Base-by-base conservation (phyloP, 2,329 filamentous ascomycete species). In the Rhexocercosporidium sp. region DNA sequence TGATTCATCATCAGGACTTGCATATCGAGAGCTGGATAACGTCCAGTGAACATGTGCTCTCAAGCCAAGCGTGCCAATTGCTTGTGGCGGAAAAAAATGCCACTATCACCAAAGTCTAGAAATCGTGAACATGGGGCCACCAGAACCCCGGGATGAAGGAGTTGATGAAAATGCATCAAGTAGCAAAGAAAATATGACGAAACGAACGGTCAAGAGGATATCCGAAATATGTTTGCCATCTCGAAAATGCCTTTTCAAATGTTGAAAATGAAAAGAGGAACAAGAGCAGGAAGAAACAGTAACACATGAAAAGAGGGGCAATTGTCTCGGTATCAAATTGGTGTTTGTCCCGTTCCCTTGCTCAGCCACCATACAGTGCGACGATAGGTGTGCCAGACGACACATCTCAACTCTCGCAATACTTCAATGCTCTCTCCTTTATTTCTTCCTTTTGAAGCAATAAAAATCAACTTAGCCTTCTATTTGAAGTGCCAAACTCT, bases 351-450 rank as follows among this genome's bases (percentile, higher is more conserved):
- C 25, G 47, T 14, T 59, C 22, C 34, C 37, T 41, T 47, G 47
- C 63, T 65, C 41, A 65, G 63, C 63, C 63, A 65, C 63, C 41
- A 6, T 20, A 14, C 44, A 31, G 14, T 65, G 63, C 63, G 63
- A 65, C 63, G 57, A 51, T 47, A 25, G 39, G 46, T 60, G 59
- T 61, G 56, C 27, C 56, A 59, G 56, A 59, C 12, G 5, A 6
- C 12, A n/a, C 29, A 54, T 37, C n/a, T 56, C 51, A 37, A 22
- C 29, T 44, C 25, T 53, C 49, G 25, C 27, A 53, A 53, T 1
- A 31, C 8, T 31, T 14, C n/a, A 9, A 25, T 8, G 8, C 11
- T 34, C 31, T 53, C 22, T 27, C 20, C 12, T 4, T 6, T 22
- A 11, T 37, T 39, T 16, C 1, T 14, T 20, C 25, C 9, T 16